Percentiles rank a stretch among this genome's conserved stretches.
Conservation (phyloP, 306 rosid species). For the Rosa lucieae region DNA sequence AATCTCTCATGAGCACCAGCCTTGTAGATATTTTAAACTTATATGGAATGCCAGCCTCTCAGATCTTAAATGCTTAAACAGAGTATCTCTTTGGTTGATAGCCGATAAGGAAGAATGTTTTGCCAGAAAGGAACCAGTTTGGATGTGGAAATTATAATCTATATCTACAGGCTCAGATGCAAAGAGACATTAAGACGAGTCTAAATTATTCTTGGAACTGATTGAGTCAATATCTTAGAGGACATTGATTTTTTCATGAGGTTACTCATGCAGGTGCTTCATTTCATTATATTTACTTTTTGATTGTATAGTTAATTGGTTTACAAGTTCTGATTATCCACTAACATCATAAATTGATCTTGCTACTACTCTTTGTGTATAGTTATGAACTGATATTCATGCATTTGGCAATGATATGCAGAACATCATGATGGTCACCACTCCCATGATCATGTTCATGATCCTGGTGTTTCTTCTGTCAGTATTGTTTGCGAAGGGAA, state of each 20-base stretch:
- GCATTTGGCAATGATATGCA: constrained; percentile 38
- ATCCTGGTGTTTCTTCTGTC: constrained; percentile 93
- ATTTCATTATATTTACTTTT: not conserved
- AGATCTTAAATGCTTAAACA: not conserved
- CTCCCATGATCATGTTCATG: constrained; percentile 83
- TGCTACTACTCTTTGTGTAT: not conserved
- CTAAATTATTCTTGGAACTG: not conserved
- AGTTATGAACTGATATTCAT: constrained; percentile 18
- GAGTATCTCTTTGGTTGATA: not conserved
- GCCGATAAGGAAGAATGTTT: not conserved
- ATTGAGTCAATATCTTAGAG: not conserved
- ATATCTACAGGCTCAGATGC: not conserved
- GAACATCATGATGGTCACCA: constrained; percentile 67
- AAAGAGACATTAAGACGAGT: not conserved
- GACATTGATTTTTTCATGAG: not conserved
- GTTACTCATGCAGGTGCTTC: not conserved
- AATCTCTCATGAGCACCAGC: not conserved
- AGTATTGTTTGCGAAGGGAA: constrained; percentile 96
- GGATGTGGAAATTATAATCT: not conserved
- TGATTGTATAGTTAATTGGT: not conserved
- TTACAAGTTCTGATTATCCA: not conserved
- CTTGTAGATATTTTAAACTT: not conserved
- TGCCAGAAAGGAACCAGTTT: not conserved
- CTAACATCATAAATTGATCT: not conserved
- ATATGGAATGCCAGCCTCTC: not conserved